Conservation (phyloP, 176 grass and related monocot species). For the Chrysopogon serrulatus region DNA sequence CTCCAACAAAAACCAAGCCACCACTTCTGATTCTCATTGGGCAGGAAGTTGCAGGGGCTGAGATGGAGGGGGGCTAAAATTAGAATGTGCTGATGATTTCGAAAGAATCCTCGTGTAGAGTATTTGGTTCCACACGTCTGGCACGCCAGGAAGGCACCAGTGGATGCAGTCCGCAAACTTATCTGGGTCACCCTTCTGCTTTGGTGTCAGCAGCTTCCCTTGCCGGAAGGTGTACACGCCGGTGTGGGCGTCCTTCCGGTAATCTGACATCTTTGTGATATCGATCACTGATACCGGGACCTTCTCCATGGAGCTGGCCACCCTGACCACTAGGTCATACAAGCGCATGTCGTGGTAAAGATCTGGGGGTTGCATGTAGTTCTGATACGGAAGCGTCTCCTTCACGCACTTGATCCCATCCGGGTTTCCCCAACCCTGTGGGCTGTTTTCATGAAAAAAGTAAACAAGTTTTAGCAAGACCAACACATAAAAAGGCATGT, state of each 20-base stretch:
- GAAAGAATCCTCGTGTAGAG: conserved; percentile 67
- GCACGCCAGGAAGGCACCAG: conserved; percentile 88
- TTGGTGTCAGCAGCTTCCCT: conserved; percentile 55
- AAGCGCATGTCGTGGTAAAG: conserved; percentile 52
- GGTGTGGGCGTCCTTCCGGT: conserved; percentile 91
- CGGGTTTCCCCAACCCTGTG: conserved; percentile 61
- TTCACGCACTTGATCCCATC: conserved; percentile 60
- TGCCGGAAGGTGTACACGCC: conserved; percentile 53
- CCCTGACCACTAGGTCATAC: conserved; percentile 36
- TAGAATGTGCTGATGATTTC: not conserved
- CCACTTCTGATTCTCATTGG: conserved; percentile 14
- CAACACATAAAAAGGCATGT: not conserved
- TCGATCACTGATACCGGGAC: conserved; percentile 59
- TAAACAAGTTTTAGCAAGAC: not conserved
- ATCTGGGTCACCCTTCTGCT: conserved; percentile 58
- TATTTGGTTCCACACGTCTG: conserved; percentile 86
- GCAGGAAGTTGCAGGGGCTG: not conserved
- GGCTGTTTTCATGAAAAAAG: conserved; percentile 31
- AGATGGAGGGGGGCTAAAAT: not conserved
- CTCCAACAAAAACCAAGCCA: not conserved
- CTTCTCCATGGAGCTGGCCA: conserved; percentile 40
- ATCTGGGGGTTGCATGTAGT: conserved; percentile 43
- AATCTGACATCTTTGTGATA: conserved; percentile 87
- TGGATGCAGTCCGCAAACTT: conserved; percentile 87
- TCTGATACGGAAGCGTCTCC: conserved; percentile 60